These are phyloP conservation scores for Trametes hirsuta DNA, from an alignment of 1,284 basidiomycete genomes.

Conservation along the genomic window DNA sequence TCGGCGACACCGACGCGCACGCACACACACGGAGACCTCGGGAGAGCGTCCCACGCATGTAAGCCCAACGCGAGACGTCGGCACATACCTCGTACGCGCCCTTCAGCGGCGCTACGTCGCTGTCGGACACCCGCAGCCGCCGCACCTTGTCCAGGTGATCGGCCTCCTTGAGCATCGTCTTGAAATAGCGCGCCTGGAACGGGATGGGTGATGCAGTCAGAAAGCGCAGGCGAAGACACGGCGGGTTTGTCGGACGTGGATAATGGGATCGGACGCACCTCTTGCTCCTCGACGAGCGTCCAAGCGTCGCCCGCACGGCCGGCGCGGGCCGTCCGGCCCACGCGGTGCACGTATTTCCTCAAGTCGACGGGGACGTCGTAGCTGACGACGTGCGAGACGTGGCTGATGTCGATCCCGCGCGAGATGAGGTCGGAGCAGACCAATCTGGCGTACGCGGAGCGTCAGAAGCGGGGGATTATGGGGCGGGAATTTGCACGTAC, in stretches of 20 bases:
- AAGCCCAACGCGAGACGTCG: background rate
- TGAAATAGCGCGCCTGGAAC: conserved; percentile 85
- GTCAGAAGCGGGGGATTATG: background rate
- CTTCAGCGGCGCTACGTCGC: conserved; percentile 59
- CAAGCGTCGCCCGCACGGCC: conserved; percentile 87
- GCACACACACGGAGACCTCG: no score
- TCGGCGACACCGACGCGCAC: no score
- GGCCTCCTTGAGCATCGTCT: conserved; percentile 78
- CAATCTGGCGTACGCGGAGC: conserved; percentile 52
- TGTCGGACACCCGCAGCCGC: conserved; percentile 69
- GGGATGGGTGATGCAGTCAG: background rate
- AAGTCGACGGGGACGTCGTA: conserved; percentile 98
- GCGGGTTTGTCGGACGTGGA: no score
- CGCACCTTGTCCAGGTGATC: conserved; percentile 77
- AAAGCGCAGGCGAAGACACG: background rate
- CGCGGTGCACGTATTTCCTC: conserved; percentile 96
- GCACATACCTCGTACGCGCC: conserved; percentile 67
- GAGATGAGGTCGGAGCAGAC: conserved; percentile 96
- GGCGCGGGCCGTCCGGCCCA: conserved; percentile 93
- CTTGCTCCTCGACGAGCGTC: conserved; percentile 95
- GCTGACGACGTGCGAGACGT: conserved; percentile 90
- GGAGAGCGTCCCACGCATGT: background rate
- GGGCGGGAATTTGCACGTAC: conserved; percentile 46
- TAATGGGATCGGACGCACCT: conserved; percentile 50
- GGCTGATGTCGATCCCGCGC: conserved; percentile 94